Conservation (phyloP, 345 rosid species). For the Gossypium arboreum region DNA sequence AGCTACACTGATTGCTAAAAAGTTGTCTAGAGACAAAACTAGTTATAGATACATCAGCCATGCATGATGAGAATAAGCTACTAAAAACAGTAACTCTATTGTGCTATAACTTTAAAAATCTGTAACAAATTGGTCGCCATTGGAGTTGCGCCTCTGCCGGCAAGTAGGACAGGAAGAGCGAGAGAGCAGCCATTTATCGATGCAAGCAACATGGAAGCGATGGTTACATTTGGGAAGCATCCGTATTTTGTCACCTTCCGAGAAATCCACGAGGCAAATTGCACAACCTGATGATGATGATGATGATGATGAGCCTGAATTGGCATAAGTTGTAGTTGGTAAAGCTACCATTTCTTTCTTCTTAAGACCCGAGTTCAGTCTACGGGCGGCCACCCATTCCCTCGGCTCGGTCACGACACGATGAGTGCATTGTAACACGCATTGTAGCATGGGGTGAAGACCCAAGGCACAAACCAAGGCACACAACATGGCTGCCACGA, state of each 20-base stretch:
- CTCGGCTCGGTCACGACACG: conserved; percentile 21
- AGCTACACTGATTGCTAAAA: no score
- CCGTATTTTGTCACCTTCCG: conserved; percentile 43
- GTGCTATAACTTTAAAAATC: not conserved
- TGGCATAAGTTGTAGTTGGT: conserved; percentile 28
- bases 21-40: no score
- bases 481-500: conserved; percentile 35
- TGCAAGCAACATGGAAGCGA: conserved; percentile 50
- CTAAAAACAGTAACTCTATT: not conserved
- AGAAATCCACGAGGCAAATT: conserved; percentile 53
- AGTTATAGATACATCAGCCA: no score
- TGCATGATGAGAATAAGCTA: not conserved
- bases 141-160: conserved; percentile 32
- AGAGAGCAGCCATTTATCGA: conserved; percentile 55
- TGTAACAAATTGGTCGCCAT: conserved; percentile 22
- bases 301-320: conserved; percentile 9
- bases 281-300: conserved; percentile 31
- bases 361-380: conserved; percentile 29
- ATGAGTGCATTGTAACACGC: conserved; percentile 32
- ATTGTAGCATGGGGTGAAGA: conserved; percentile 31
- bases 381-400: conserved; percentile 22
- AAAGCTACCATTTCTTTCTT: conserved; percentile 34
- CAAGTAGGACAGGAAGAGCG: conserved; percentile 67
- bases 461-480: conserved; percentile 39
- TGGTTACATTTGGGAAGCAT: conserved; percentile 61